Evolutionary conservation across 176 grass and related monocot genomes (phyloP), one percentile per base, ranked within the genome.

Genomic region (Oropetium thomaeum): DNA sequence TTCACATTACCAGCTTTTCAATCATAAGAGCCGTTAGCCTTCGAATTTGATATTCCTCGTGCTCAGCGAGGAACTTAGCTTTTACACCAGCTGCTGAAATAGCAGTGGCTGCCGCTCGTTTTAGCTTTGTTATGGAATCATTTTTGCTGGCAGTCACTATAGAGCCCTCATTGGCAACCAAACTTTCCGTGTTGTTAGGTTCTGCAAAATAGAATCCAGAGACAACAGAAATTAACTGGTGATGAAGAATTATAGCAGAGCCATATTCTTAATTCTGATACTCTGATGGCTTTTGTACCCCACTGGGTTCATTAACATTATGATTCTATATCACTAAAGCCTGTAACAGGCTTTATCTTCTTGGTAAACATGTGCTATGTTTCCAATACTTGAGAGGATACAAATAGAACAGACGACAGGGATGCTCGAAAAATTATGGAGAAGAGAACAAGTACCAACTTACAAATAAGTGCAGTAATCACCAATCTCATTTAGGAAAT

Each of bases 41-140:
- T 79, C 52, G 62, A 75, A 99, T 86, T 53, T 99, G 86, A 73
- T 82, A 83, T 84, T 99, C 96, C 67, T 99, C 96, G 75, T 92
- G 84, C 74, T 90, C 84, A 31, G 92, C 91, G 8, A 99, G 92
- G 69, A 89, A 84, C 76, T 92, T 92, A 69, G 96, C 82, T 81
- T 99, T 99, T 39, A 92, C 96, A 35, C 89, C 79, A 84, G 89
- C 92, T 34, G 96, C 91, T 62, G 96, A 91, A 79, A 99, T 54
- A 49, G 91, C 87, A 79, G 91, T 99, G 22, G 80, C 69, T 39
- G 89, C 96, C 70, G 96, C 91, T 78, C 87, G 86, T 84, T 92
- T 99, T 70, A 99, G 82, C 65, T 87, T 90, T 10, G 63, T 76
- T 82, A 90, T n/a, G 81, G 83, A 67, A 79, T 92, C 84, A 81